A percentile compares a stretch with the other conserved stretches of the same genome.
Conservation (phyloP, 352 stramenopile genomes). For the Albugo candida region DNA sequence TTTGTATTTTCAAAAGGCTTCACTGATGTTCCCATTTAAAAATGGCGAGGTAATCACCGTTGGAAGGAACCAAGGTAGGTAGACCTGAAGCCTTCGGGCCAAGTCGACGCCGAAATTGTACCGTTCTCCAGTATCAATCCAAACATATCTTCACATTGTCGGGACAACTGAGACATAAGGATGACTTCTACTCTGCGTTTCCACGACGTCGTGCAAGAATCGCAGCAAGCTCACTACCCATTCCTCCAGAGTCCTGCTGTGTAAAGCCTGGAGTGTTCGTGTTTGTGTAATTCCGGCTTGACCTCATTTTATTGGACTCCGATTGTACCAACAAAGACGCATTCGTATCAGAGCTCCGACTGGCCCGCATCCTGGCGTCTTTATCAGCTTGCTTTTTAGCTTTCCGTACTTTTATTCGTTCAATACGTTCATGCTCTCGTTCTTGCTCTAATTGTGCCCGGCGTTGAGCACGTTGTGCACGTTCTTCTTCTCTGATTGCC, state of each 20-base stretch:
- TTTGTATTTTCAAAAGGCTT: no score
- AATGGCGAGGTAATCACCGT: no score
- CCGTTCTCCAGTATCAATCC: no score
- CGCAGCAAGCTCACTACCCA: slow-evolving; percentile 50
- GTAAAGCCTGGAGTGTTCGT: slow-evolving; percentile 5
- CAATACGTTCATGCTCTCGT: slow-evolving; percentile 50
- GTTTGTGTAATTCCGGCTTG: slow-evolving; percentile 7
- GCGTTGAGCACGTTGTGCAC: slow-evolving; percentile 41
- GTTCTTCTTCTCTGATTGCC: slow-evolving; percentile 46
- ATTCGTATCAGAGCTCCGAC: slow-evolving; percentile 14
- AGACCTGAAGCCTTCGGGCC: no score
- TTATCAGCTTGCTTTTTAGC: slow-evolving; percentile 71
- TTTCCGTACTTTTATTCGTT: slow-evolving; percentile 69
- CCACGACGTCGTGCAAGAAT: slow-evolving; percentile 37
- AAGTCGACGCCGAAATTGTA: no score
- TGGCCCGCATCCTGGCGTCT: slow-evolving; percentile 29
- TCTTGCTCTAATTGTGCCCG: slow-evolving; percentile 40
- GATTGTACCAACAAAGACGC: slow-evolving; percentile 19
- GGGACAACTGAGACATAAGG: no score
- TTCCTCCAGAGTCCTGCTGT: slow-evolving; percentile 4
- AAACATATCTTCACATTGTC: no score
- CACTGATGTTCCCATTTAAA: no score
- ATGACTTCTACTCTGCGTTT: no score
- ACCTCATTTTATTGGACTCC: slow-evolving; percentile 11
- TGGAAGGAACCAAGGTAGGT: no score